phyloP scores from a whole-genome alignment of 208 protist species.

The Leishmania mexicana region DNA sequence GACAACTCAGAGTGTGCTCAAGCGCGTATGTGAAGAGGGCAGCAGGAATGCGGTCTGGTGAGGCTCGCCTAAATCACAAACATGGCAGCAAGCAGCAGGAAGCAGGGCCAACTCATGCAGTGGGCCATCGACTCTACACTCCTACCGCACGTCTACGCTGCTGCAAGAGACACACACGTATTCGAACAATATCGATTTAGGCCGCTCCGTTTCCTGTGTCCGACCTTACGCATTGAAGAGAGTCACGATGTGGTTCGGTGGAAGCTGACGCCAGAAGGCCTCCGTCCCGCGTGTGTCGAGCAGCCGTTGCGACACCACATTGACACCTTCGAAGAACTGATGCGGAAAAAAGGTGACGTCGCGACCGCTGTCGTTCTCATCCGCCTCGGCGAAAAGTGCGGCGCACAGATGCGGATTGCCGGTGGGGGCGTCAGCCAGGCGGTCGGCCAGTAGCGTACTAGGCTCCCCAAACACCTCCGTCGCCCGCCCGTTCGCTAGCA shows the following conservation, averaged over 20 bases:
- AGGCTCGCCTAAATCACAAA: background rate
- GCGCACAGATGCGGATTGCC: slow-evolving; percentile 16
- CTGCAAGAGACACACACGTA: too few species aligned
- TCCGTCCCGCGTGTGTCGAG: slow-evolving; percentile 14
- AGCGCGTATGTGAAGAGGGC: background rate
- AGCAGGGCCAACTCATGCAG: background rate
- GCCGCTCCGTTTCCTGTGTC: background rate
- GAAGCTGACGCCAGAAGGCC: slow-evolving; percentile 43
- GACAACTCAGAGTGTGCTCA: background rate
- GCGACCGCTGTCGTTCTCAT: background rate
- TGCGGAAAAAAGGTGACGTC: slow-evolving; percentile 45
- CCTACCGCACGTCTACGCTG: too few species aligned
- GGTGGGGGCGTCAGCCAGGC: slow-evolving; percentile 5
- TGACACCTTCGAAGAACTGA: slow-evolving; percentile 37
- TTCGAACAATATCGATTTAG: background rate
- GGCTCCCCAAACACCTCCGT: slow-evolving; percentile 26
- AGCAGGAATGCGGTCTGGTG: background rate
- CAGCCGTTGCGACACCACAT: slow-evolving; percentile 12
- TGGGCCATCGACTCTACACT: background rate
- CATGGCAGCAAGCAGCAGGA: background rate
- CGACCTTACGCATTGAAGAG: slow-evolving; percentile 21
- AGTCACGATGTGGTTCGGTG: slow-evolving; percentile 40
- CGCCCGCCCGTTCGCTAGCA: slow-evolving; percentile 22
- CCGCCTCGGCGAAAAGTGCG: slow-evolving; percentile 6
- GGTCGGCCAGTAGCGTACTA: slow-evolving; percentile 11